A percentile compares a stretch with the other conserved stretches of the same genome.
Evolutionary conservation across 2,329 filamentous ascomycete species (phyloP).

Genomic region (Zymoseptoria passerinii): DNA sequence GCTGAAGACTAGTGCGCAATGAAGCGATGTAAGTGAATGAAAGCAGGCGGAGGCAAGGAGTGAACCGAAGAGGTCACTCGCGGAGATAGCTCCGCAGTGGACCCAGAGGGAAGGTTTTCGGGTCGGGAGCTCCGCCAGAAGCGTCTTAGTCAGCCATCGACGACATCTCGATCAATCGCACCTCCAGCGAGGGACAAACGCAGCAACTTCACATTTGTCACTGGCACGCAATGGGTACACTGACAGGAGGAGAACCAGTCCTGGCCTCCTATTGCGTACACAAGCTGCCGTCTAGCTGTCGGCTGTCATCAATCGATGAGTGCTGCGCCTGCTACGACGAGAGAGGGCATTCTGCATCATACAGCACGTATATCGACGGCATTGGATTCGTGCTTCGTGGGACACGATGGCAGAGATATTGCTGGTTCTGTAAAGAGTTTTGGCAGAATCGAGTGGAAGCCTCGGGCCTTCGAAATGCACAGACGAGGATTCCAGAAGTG

Average conservation of each 20-base stretch:
- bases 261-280: constrained; percentile 25
- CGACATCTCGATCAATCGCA: not conserved
- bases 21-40: not conserved
- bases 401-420: constrained; percentile 44
- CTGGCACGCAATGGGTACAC: constrained; percentile 22
- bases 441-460: constrained; percentile 40
- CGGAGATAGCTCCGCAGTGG: not conserved
- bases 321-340: constrained; percentile 29
- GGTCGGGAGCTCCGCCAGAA: not conserved
- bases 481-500: constrained; percentile 40
- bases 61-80: not conserved
- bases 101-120: not conserved
- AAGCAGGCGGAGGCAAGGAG: not conserved
- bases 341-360: constrained; percentile 34
- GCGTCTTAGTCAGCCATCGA: not conserved
- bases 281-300: constrained; percentile 27
- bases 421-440: constrained; percentile 46
- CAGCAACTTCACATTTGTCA: not conserved
- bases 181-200: not conserved
- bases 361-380: constrained; percentile 43
- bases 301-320: constrained; percentile 23
- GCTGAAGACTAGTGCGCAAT: not conserved
- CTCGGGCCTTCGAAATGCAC: constrained; percentile 35
- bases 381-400: constrained; percentile 43
- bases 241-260: constrained; percentile 22